Conservation (phyloP, 148 eudicot species). For the Suaeda aralocaspica region DNA sequence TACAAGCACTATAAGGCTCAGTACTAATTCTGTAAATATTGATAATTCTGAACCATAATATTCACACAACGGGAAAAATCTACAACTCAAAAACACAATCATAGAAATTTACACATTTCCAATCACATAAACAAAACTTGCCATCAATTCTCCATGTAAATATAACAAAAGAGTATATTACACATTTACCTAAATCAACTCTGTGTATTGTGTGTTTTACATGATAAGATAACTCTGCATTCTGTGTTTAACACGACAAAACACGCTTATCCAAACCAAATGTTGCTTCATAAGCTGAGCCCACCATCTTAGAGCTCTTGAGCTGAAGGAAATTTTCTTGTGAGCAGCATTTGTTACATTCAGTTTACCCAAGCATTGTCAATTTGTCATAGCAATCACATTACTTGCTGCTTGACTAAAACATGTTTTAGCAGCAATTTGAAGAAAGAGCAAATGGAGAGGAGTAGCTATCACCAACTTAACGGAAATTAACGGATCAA, state of each 20-base stretch:
- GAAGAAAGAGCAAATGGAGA: background rate
- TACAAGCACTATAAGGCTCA: background rate
- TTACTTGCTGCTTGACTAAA: background rate
- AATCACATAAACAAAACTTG: constrained; percentile 13
- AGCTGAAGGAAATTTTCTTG: background rate
- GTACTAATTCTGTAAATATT: background rate
- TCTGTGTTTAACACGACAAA: constrained; percentile 4
- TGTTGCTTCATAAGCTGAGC: constrained; percentile 15
- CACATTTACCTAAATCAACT: constrained; percentile 1
- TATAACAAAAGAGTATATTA: constrained; percentile 1
- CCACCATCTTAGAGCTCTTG: background rate
- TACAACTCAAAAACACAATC: constrained; percentile 11
- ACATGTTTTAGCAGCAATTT: background rate
- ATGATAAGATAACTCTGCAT: constrained; percentile 7
- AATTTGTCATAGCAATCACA: background rate
- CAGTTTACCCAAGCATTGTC: background rate
- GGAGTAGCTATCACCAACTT: background rate
- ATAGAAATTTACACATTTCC: background rate
- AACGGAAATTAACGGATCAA: constrained; percentile 13
- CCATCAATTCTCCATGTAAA: background rate
- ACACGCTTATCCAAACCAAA: constrained; percentile 5
- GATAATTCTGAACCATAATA: background rate
- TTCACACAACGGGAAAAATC: background rate
- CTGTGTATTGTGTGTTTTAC: background rate
- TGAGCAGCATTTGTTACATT: background rate